phyloP scores from a whole-genome alignment of 2,329 filamentous ascomycete species.

The Sclerotinia borealis region DNA sequence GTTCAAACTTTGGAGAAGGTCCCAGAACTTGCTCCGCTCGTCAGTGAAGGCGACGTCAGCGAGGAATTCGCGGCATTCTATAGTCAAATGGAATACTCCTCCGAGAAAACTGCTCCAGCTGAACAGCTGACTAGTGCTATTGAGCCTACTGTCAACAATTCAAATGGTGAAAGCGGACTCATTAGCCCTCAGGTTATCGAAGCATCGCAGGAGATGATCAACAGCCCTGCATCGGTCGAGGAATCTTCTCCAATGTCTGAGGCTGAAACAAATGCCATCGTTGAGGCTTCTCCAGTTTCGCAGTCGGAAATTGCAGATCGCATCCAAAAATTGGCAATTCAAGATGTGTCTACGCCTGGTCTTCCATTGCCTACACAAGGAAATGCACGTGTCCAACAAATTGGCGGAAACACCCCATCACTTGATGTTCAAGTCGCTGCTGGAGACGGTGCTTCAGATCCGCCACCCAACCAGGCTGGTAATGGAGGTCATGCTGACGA shows the following conservation, averaged over 20 bases:
- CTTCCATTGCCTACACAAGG: background rate
- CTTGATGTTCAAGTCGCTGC: background rate
- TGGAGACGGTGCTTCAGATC: background rate
- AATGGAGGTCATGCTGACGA: background rate
- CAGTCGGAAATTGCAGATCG: background rate
- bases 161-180: background rate
- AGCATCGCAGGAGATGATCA: background rate
- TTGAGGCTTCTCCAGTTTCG: background rate
- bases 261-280: background rate
- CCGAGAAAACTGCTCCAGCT: background rate
- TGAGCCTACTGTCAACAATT: background rate
- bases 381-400: background rate
- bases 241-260: background rate
- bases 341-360: background rate
- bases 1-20: background rate
- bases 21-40: background rate
- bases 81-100: background rate
- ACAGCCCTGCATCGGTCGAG: background rate
- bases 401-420: background rate
- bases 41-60: background rate
- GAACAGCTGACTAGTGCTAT: background rate
- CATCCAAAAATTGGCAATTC: background rate
- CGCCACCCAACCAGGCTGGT: background rate
- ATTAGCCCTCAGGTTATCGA: background rate
- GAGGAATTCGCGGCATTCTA: background rate